Base-by-base conservation (phyloP, 2,329 filamentous ascomycete genomes). In the Verticillium nubilum region DNA sequence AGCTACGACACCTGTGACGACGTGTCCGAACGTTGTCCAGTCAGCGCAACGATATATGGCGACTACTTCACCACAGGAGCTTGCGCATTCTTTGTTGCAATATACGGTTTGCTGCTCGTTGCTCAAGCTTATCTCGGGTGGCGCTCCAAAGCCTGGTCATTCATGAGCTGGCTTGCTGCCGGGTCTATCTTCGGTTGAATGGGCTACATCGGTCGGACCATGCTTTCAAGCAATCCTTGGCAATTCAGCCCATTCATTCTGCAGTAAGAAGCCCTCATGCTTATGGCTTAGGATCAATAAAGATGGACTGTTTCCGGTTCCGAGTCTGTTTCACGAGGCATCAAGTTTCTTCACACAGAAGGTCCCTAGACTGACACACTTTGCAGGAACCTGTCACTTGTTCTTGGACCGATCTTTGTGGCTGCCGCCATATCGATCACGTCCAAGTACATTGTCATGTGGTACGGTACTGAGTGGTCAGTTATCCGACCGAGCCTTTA, bases 391-490 rank as follows among this genome's bases (percentile, higher is more conserved):
- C 66, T 76, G n/a, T 73, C 69, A 33, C 68, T 80, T 0, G 70
- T 79, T 15, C 66, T 80, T 5, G 73, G 70, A 0, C 78, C 78
- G 0, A 74, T 74, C 0, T 73, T 80, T 47, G 66, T 78, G 2
- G 76, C 78, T 1, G 78, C 78, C 4, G 74, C 74, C 27, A 76
- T 80, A 50, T 80, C 78, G 50, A 67, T 80, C 23, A 79, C 76
- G 0, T 69, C 80, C 28, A 79, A 79, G 64, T 76, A 79, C 64
- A 69, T 80, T 7, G 73, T 79, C 35, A 62, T 77, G 5, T 73
- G 74, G 64, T 74, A 76, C 33, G 78, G 77, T 0, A 67, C 73
- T 0, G 69, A 76, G 37, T 70, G 72, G 61, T 78, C 75, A 0
- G 66, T 73, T 1, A 64, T 80, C 31, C 70, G 68, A 25, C 77